These are phyloP conservation scores for Dactylellina parvicollis DNA, from an alignment of 2,329 filamentous ascomycete species.

Conservation along the genomic window DNA sequence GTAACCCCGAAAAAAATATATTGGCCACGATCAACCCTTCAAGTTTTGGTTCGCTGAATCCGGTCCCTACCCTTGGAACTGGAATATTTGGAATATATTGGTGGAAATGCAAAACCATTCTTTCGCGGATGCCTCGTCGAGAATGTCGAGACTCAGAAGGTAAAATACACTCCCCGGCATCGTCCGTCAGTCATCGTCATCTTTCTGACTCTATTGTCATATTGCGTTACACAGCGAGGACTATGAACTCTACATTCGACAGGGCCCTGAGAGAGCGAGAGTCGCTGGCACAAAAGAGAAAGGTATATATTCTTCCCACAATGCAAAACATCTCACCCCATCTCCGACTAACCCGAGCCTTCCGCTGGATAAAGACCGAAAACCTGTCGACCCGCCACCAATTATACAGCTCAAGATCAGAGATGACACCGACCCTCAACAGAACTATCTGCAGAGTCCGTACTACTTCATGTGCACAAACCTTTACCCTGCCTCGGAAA, in stretches of 20 bases:
- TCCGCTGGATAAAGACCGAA: constrained; percentile 70
- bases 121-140: constrained; percentile 59
- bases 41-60: constrained; percentile 10
- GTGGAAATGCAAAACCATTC: constrained; percentile 56
- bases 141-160: constrained; percentile 58
- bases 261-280: constrained; percentile 74
- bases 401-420: constrained; percentile 76
- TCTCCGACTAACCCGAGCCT: constrained; percentile 6
- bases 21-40: neutral
- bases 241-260: constrained; percentile 70
- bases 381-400: constrained; percentile 87
- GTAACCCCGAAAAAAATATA: neutral
- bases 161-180: constrained; percentile 13
- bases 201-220: constrained; percentile 28
- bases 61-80: neutral
- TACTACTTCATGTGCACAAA: constrained; percentile 72
- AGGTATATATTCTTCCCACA: constrained; percentile 63
- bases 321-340: neutral
- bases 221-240: constrained; percentile 63
- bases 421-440: constrained; percentile 65
- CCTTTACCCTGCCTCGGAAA: constrained; percentile 66
- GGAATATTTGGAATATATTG: constrained; percentile 7
- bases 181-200: constrained; percentile 10
- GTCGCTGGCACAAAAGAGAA: constrained; percentile 79
- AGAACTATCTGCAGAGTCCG: constrained; percentile 73